phyloP scores from a whole-genome alignment of 768 basidiomycete genomes.

The Zangia roseola region DNA sequence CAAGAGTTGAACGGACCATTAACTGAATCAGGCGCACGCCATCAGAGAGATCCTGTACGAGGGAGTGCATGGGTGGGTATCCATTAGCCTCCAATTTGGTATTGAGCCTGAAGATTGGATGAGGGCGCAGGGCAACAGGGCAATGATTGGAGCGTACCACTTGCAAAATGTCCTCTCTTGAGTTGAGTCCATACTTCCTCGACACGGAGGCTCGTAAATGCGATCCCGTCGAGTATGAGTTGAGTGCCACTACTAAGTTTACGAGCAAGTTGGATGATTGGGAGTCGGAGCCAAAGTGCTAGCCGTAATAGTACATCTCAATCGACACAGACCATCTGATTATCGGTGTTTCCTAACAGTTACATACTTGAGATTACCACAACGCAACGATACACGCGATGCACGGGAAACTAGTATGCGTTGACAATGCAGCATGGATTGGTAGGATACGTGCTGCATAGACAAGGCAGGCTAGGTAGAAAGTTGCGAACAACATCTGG shows the following conservation, averaged over 20 bases:
- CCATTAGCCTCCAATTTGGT: conserved; percentile 87
- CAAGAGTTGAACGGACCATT: conserved; percentile 54
- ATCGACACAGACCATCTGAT: too few relatives aligned
- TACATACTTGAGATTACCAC: too few relatives aligned
- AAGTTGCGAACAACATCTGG: too few relatives aligned
- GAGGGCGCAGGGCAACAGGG: background rate
- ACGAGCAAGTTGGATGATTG: background rate
- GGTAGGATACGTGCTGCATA: too few relatives aligned
- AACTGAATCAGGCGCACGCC: conserved; percentile 95
- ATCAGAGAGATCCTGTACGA: conserved; percentile 89
- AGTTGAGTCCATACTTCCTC: conserved; percentile 30
- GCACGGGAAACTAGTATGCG: too few relatives aligned
- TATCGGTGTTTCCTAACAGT: too few relatives aligned
- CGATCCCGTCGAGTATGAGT: background rate
- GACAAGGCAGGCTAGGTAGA: too few relatives aligned
- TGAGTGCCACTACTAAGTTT: too few relatives aligned
- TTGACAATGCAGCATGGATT: too few relatives aligned
- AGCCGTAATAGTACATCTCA: too few relatives aligned
- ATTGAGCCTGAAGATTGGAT: conserved; percentile 71
- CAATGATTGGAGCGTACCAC: conserved; percentile 60
- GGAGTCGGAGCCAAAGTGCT: background rate
- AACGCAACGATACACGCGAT: too few relatives aligned
- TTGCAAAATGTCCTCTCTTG: conserved; percentile 89
- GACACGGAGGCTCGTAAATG: background rate
- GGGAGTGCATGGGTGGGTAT: conserved; percentile 84